These are phyloP conservation scores for Debaryomycetaceae sp. DNA, from an alignment of 1,139 yeast genomes.

Conservation along the genomic window DNA sequence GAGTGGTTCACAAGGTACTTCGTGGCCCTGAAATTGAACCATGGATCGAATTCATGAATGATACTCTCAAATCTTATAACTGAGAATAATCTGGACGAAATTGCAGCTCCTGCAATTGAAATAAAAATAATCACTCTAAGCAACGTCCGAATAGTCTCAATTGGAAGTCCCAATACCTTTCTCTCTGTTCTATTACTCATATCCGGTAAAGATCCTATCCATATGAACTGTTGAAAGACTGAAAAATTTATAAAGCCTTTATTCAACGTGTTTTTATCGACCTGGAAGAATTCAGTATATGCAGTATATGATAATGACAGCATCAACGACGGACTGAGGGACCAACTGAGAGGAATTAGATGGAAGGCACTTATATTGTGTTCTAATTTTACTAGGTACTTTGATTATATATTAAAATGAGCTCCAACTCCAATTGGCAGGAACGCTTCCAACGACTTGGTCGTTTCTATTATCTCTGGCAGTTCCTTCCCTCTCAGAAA, in stretches of 20 bases:
- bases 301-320: neutral
- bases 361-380: too few relatives aligned
- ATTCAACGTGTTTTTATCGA: constrained; percentile 10
- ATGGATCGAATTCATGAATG: constrained; percentile 98
- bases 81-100: constrained; percentile 78
- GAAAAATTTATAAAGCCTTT: neutral
- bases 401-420: constrained; percentile 39
- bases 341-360: too few relatives aligned
- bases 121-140: constrained; percentile 64
- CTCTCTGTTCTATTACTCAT: constrained; percentile 5
- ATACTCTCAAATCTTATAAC: constrained; percentile 89
- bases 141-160: constrained; percentile 44
- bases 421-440: constrained; percentile 81
- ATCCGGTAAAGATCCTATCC: neutral
- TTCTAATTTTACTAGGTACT: neutral
- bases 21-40: constrained; percentile 97
- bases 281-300: constrained; percentile 1
- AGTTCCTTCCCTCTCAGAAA: neutral
- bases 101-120: constrained; percentile 83
- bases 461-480: constrained; percentile 18
- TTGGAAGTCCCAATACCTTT: constrained; percentile 32
- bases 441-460: constrained; percentile 52
- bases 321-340: too few relatives aligned
- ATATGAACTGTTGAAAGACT: neutral
- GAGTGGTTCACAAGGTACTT: constrained; percentile 81